These are phyloP conservation scores for Fusarium guadeloupense DNA, from an alignment of 2,329 filamentous ascomycete genomes.

Conservation along the genomic window DNA sequence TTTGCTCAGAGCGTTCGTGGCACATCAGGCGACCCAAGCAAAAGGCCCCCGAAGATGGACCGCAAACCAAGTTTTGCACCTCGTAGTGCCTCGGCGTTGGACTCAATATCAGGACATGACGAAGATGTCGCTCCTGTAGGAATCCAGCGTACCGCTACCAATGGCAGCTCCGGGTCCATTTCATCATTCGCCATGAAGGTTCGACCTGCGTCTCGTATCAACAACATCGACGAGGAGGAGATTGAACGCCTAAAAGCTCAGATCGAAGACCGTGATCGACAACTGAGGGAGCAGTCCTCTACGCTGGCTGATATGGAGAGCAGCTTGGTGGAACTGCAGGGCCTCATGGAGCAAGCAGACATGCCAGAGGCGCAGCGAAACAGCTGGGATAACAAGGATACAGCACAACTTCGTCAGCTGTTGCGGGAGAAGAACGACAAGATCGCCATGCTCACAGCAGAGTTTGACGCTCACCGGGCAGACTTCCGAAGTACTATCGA, in stretches of 20 bases:
- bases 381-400: slow-evolving; percentile 74
- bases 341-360: slow-evolving; percentile 70
- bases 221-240: slow-evolving; percentile 72
- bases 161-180: slow-evolving; percentile 63
- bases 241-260: slow-evolving; percentile 76
- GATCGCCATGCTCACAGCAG: slow-evolving; percentile 89
- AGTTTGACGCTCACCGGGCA: slow-evolving; percentile 93
- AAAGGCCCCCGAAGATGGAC: slow-evolving; percentile 58
- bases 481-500: slow-evolving; percentile 98
- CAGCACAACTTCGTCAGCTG: slow-evolving; percentile 78
- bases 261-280: slow-evolving; percentile 84
- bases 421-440: slow-evolving; percentile 96
- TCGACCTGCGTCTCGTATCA: slow-evolving; percentile 62
- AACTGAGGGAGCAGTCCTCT: slow-evolving; percentile 86
- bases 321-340: slow-evolving; percentile 79
- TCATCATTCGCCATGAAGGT: slow-evolving; percentile 64
- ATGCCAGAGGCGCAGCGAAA: slow-evolving; percentile 53
- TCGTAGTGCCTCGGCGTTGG: slow-evolving; percentile 69
- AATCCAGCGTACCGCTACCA: slow-evolving; percentile 61
- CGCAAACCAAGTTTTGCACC: slow-evolving; percentile 62
- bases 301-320: slow-evolving; percentile 90
- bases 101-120: slow-evolving; percentile 61
- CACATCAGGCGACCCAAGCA: slow-evolving; percentile 69
- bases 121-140: slow-evolving; percentile 66
- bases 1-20: slow-evolving; percentile 72